Conservation (phyloP, 768 basidiomycete species). For the Sporobolomyces roseus region DNA sequence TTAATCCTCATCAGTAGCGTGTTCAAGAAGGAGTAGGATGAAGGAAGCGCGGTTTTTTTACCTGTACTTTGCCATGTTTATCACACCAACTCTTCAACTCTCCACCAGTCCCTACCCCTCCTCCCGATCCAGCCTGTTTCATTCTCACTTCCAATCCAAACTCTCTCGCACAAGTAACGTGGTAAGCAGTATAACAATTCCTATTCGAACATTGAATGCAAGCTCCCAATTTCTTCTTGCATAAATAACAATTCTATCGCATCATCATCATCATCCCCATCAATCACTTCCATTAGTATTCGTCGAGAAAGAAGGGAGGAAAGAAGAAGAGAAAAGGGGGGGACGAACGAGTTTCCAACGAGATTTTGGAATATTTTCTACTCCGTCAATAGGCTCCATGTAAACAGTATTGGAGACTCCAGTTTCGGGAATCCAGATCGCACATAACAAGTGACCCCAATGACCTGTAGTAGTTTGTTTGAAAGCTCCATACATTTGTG, state of each 20-base stretch:
- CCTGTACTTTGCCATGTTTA: conserved; percentile 77
- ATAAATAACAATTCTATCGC: conserved; percentile 60
- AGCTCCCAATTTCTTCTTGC: conserved; percentile 64
- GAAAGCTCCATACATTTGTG: conserved; percentile 95
- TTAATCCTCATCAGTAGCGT: neutral
- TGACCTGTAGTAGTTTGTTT: conserved; percentile 89
- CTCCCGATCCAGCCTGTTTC: conserved; percentile 47
- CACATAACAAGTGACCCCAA: conserved; percentile 95
- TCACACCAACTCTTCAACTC: conserved; percentile 76
- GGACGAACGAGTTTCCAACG: conserved; percentile 87
- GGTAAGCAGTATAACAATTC: conserved; percentile 88
- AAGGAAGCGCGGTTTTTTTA: neutral
- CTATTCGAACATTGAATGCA: conserved; percentile 93
- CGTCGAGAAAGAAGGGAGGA: neutral
- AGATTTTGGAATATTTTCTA: conserved; percentile 79
- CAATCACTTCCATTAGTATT: too few relatives aligned
- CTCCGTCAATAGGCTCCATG: conserved; percentile 94
- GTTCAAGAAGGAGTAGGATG: neutral
- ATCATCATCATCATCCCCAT: neutral
- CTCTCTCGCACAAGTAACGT: conserved; percentile 86
- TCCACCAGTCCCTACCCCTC: conserved; percentile 38
- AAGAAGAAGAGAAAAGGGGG: too few relatives aligned
- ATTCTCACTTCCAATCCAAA: conserved; percentile 65
- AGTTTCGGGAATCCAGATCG: conserved; percentile 95
- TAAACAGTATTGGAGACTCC: conserved; percentile 88